These are phyloP conservation scores for Malus asiatica DNA, from an alignment of 306 rosid species.

Conservation along the genomic window DNA sequence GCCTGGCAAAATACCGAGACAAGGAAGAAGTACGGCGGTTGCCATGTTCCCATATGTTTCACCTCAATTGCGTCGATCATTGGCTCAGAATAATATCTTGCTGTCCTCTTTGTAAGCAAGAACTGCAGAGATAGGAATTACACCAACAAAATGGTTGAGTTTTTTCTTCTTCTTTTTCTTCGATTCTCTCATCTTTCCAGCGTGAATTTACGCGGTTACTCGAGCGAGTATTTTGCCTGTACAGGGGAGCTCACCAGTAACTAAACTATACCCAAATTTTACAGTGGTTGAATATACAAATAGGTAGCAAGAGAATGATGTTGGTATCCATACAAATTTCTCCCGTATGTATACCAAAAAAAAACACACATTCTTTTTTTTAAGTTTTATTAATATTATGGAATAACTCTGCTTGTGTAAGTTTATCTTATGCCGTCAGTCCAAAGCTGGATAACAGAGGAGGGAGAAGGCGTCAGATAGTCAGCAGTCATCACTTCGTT, in stretches of 20 bases:
- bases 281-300: slow-evolving; percentile 5
- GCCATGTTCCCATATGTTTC: slow-evolving; percentile 81
- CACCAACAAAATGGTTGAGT: neutral
- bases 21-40: slow-evolving; percentile 76
- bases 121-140: slow-evolving; percentile 44
- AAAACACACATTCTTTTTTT: neutral
- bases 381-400: neutral
- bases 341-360: neutral
- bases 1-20: slow-evolving; percentile 73
- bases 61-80: slow-evolving; percentile 86
- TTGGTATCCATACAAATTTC: neutral
- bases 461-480: too few species aligned
- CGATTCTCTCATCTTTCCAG: neutral
- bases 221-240: slow-evolving; percentile 66
- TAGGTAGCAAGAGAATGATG: neutral
- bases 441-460: too few species aligned
- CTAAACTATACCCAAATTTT: slow-evolving; percentile 25
- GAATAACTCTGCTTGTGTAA: too few species aligned
- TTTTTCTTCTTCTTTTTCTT: neutral
- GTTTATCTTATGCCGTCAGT: too few species aligned
- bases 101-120: slow-evolving; percentile 95
- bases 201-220: slow-evolving; percentile 38
- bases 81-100: slow-evolving; percentile 77
- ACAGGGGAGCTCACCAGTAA: slow-evolving; percentile 65
- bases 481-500: too few species aligned